These are phyloP conservation scores for Alternaria sp. DNA, from an alignment of 2,329 filamentous ascomycete genomes.

Conservation along the genomic window DNA sequence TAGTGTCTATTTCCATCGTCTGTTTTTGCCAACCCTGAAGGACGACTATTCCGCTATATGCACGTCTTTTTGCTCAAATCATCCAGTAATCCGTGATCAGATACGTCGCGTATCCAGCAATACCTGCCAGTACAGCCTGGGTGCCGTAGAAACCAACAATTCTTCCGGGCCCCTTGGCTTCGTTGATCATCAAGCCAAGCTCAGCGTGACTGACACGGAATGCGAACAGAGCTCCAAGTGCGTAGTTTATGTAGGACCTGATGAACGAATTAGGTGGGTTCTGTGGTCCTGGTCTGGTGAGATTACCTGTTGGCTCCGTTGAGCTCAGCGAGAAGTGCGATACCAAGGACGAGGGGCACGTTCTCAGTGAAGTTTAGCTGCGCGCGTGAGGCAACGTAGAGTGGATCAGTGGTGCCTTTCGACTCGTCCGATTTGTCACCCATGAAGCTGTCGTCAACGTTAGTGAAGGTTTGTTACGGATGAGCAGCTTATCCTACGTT, in stretches of 20 bases:
- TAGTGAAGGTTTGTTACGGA: conserved; percentile 3
- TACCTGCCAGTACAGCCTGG: conserved; percentile 32
- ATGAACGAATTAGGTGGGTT: not conserved
- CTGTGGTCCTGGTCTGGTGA: not conserved
- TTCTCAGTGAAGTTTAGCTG: conserved; percentile 55
- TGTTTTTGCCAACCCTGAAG: not conserved
- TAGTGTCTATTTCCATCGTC: not conserved
- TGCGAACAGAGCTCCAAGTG: conserved; percentile 48
- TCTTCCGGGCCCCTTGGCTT: conserved; percentile 29
- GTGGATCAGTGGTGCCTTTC: conserved; percentile 29
- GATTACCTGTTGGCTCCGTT: conserved; percentile 50
- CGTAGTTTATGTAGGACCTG: conserved; percentile 46
- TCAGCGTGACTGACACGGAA: conserved; percentile 51
- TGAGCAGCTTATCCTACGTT: conserved; percentile 25
- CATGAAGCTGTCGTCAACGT: conserved; percentile 24
- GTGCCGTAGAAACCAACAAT: conserved; percentile 40
- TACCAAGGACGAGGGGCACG: conserved; percentile 49
- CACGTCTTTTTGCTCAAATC: conserved; percentile 10
- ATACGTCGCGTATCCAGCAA: conserved; percentile 42
- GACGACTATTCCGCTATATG: not conserved
- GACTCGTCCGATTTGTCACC: conserved; percentile 30
- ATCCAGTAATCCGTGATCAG: conserved; percentile 41
- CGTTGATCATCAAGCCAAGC: conserved; percentile 43
- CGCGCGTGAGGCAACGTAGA: conserved; percentile 46
- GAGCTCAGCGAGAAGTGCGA: conserved; percentile 52